Evolutionary conservation across 1,139 yeast genomes (phyloP), one percentile per base, ranked within the genome.

Genomic region (Saccharomyces hybrid): DNA sequence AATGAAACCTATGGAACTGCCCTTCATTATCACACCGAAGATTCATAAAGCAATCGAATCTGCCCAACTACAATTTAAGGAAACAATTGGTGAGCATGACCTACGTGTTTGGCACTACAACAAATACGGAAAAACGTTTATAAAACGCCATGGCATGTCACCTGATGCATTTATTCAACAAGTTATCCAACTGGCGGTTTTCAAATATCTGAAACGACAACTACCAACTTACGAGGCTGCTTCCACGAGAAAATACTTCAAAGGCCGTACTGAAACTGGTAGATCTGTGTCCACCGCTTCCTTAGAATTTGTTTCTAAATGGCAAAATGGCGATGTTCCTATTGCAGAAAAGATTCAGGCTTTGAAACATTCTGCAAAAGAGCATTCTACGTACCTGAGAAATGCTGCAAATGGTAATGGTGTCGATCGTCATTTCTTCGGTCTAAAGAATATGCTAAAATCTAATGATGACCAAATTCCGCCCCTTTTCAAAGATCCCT

Each of bases 161-260:
- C 95, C 95, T 31, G 93, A 86, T 71, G 89, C 91, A 1, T 86
- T 78, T 62, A 81, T 84, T 53, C 95, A 86, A 70, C 81, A 85
- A 80, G 67, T 86, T 68, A 81, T 86, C 67, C 95, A 86, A 73
- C 75, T 86, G 62, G 88, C 90, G 16, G 81, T 84, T 68, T 91
- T 77, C 78, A 90, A 90, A 73, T 78, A 84, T 73, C 80, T 89
- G 51, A 96, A 96, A 31, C 82, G 80, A 55, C 77, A 83, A 58
- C 80, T 95, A 70, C 97, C 97, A 60, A 93, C 98, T 27, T 93
- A 93, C 71, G 99, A 93, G 73, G 86, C 96, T 51, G 97, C 97
- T 6, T 90, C 98, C 28, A 91, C 98, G 4, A 82, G 98, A 72
- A 84, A 83, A 69, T 91, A 79, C 74, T 86, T 84, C 68, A 84